phyloP scores from a whole-genome alignment of 768 basidiomycete genomes.

The Trametes coccinea region DNA sequence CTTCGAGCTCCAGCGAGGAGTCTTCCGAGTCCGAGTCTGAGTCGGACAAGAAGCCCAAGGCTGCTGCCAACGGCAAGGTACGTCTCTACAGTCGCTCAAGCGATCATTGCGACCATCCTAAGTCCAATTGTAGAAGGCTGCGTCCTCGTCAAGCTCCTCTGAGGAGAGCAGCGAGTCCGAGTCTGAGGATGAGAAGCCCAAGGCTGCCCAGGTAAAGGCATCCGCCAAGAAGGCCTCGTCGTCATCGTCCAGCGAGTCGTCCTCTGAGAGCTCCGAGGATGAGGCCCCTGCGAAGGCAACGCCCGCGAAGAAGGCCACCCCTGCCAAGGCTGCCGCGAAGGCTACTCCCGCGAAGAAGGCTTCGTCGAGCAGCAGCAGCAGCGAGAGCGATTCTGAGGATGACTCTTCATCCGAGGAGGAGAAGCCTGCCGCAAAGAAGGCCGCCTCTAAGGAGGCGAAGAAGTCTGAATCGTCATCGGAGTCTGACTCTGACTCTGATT shows the following conservation, averaged over 20 bases:
- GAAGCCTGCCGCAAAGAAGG: conserved; percentile 21
- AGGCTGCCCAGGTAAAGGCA: conserved; percentile 37
- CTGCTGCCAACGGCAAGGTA: conserved; percentile 32
- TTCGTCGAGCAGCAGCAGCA: conserved; percentile 25
- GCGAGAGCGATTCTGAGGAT: conserved; percentile 30
- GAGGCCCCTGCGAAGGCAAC: conserved; percentile 30
- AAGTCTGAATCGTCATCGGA: conserved; percentile 26
- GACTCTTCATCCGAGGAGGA: conserved; percentile 27
- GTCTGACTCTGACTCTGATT: conserved; percentile 21
- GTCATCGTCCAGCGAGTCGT: conserved; percentile 24
- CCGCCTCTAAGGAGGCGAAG: conserved; percentile 6
- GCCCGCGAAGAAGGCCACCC: conserved; percentile 24
- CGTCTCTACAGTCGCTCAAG: conserved; percentile 2
- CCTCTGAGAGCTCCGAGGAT: conserved; percentile 23
- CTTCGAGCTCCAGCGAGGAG: conserved; percentile 28
- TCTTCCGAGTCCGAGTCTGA: conserved; percentile 29
- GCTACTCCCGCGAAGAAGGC: conserved; percentile 30
- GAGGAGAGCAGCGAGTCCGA: conserved; percentile 29
- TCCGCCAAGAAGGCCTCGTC: conserved; percentile 25
- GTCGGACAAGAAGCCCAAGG: conserved; percentile 57
- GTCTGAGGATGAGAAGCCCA: conserved; percentile 40
- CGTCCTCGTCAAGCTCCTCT: conserved; percentile 13
- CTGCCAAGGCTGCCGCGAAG: conserved; percentile 29
- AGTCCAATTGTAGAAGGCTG: conserved; percentile 14
- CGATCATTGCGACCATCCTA: background rate